Conservation (phyloP, 257 asterid species). For the Solanum chmielewskii region DNA sequence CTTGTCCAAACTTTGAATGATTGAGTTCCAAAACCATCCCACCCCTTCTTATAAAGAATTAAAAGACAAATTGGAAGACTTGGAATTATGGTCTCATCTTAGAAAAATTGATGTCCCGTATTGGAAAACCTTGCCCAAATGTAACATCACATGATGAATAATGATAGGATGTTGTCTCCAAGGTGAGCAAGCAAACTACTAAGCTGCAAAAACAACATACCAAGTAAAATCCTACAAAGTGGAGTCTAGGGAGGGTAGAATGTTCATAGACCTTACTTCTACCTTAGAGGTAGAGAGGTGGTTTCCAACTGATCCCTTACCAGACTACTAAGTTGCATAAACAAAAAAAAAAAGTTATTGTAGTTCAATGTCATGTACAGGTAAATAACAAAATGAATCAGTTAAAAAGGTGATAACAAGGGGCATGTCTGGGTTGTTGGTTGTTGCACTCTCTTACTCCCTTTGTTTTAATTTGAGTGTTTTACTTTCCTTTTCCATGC, state of each 20-base stretch:
- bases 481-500: background rate
- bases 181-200: background rate
- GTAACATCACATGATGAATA: background rate
- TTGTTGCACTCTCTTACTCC: background rate
- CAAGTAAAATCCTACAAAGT: background rate
- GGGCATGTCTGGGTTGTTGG: background rate
- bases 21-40: background rate
- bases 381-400: background rate
- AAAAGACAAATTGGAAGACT: background rate
- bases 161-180: background rate
- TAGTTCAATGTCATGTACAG: background rate
- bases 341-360: background rate
- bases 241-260: background rate
- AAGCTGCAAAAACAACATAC: background rate
- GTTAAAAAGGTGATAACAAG: background rate
- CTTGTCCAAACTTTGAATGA: background rate
- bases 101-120: background rate
- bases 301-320: background rate
- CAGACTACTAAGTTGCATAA: background rate
- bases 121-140: background rate
- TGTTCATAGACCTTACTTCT: background rate
- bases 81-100: background rate
- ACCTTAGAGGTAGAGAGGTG: background rate
- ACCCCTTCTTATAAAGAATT: background rate
- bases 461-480: background rate